These are phyloP conservation scores for Termitomyces sp. DNA, from an alignment of 768 basidiomycete species.

Conservation along the genomic window DNA sequence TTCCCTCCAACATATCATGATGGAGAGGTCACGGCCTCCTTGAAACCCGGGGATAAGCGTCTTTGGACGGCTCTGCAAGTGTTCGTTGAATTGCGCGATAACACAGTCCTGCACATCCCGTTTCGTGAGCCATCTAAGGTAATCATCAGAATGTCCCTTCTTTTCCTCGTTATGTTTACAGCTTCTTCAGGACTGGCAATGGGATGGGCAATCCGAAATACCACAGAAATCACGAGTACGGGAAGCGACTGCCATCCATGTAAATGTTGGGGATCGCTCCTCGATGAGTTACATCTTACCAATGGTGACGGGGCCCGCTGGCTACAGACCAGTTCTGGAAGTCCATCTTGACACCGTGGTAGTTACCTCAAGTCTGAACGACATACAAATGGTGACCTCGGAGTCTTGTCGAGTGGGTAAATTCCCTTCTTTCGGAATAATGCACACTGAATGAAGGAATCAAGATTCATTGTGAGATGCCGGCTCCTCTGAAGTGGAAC, in stretches of 20 bases:
- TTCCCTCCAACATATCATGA: constrained; percentile 80
- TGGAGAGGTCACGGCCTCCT: constrained; percentile 45
- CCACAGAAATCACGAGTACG: constrained; percentile 51
- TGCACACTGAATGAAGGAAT: background rate
- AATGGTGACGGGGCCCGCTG: constrained; percentile 67
- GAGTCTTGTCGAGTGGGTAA: constrained; percentile 71
- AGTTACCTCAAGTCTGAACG: constrained; percentile 84
- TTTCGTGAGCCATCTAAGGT: constrained; percentile 92
- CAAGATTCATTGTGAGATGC: constrained; percentile 71
- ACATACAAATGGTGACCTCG: constrained; percentile 72
- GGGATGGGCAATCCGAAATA: constrained; percentile 60
- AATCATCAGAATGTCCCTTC: background rate
- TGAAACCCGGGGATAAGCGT: constrained; percentile 79
- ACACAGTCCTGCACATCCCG: constrained; percentile 78
- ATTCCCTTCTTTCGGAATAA: background rate
- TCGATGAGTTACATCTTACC: constrained; percentile 84
- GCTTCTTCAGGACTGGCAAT: constrained; percentile 78
- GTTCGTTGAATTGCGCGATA: constrained; percentile 75
- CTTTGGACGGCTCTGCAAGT: constrained; percentile 79
- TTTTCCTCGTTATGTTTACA: background rate
- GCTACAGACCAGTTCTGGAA: constrained; percentile 79
- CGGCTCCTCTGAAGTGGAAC: constrained; percentile 82
- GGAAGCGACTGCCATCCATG: constrained; percentile 68
- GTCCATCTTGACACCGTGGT: constrained; percentile 78
- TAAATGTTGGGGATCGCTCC: constrained; percentile 76